A percentile compares a stretch with the other conserved stretches of the same genome.
These are phyloP conservation scores for Neotropicomus parvogracilis DNA, from an alignment of 1,284 basidiomycete species.

Conservation along the genomic window DNA sequence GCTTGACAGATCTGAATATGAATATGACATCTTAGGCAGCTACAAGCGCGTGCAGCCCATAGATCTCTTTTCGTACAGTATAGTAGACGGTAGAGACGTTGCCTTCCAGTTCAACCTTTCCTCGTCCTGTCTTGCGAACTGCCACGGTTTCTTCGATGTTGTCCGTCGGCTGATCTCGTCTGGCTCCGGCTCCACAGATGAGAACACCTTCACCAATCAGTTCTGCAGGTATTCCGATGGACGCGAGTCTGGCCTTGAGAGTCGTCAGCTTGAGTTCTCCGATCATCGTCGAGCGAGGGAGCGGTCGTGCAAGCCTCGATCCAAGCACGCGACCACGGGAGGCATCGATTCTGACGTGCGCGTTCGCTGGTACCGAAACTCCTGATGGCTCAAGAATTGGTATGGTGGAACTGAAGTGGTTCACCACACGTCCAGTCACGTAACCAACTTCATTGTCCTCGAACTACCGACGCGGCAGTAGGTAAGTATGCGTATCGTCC, in stretches of 20 bases:
- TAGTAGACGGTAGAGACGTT: slow-evolving; percentile 87
- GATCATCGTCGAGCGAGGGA: slow-evolving; percentile 90
- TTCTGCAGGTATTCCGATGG: slow-evolving; percentile 81
- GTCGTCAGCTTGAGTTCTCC: slow-evolving; percentile 89
- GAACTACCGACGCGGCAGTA: slow-evolving; percentile 52
- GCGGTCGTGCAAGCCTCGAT: slow-evolving; percentile 52
- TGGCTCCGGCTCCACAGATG: slow-evolving; percentile 76
- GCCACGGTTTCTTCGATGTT: slow-evolving; percentile 74
- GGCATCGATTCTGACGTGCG: slow-evolving; percentile 24
- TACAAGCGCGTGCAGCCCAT: slow-evolving; percentile 83
- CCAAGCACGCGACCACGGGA: slow-evolving; percentile 49
- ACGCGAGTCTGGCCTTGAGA: slow-evolving; percentile 73
- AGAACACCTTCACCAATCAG: slow-evolving; percentile 93
- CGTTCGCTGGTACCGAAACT: slow-evolving; percentile 32
- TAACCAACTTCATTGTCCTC: slow-evolving; percentile 97
- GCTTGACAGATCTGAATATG: slow-evolving; percentile 9
- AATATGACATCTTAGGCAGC: slow-evolving; percentile 46
- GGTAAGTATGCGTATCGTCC: slow-evolving; percentile 3
- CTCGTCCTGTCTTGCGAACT: slow-evolving; percentile 81
- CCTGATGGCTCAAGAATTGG: slow-evolving; percentile 64
- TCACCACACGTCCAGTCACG: slow-evolving; percentile 80
- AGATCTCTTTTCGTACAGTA: slow-evolving; percentile 81
- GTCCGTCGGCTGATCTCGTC: slow-evolving; percentile 43
- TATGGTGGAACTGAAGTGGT: slow-evolving; percentile 75
- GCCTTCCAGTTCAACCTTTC: slow-evolving; percentile 85